Base-by-base conservation (phyloP, 2,329 filamentous ascomycete species). In the Colletotrichum filicis region DNA sequence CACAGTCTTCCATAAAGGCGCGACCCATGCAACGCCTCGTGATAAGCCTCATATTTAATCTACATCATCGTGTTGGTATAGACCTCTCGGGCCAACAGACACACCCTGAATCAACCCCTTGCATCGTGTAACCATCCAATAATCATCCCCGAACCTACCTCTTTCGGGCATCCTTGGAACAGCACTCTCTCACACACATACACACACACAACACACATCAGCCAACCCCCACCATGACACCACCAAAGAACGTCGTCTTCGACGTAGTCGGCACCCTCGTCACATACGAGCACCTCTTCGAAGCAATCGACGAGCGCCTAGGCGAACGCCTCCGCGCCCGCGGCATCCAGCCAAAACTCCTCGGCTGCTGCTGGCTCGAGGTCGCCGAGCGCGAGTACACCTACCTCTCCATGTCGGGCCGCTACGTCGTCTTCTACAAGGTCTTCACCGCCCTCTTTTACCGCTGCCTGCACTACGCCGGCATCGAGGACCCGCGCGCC, bases 181-280 rank as follows among this genome's bases (percentile, higher is more conserved):
- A 46, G 26, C 42, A 52, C 37, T 42, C 16, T 19, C 14, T 7
- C 5, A 42, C 2, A 19, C 37, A 42, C 5, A 42, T 26, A 26
- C 37, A 16, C 37, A 42, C 2, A 16, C 37, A 1, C 37, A 19
- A 16, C 16, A 49, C 42, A 9, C 30, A 42, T 24, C 9, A 24
- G 11, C 37, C 37, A 8, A 35, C 46, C n/a, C 11, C n/a, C 63
- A 14, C 35, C 7, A 68, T 63, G 65, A 14, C 24, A 8, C 16
- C 52, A 37, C 53, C 53, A 59, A 87, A 87, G 68, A 82, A 87
- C 70, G 81, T 87, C 71, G 85, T 87, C 24, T 87, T 87, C 74
- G 86, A 88, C 77, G 83, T 90, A 1, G 88, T 90, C 67, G 87
- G 87, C 62, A 88, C 87, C 7, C 82, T 82, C 65, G 85, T 88